Evolutionary conservation across 495 filamentous ascomycete genomes (phyloP).

Genomic region (Penicillium canescens): DNA sequence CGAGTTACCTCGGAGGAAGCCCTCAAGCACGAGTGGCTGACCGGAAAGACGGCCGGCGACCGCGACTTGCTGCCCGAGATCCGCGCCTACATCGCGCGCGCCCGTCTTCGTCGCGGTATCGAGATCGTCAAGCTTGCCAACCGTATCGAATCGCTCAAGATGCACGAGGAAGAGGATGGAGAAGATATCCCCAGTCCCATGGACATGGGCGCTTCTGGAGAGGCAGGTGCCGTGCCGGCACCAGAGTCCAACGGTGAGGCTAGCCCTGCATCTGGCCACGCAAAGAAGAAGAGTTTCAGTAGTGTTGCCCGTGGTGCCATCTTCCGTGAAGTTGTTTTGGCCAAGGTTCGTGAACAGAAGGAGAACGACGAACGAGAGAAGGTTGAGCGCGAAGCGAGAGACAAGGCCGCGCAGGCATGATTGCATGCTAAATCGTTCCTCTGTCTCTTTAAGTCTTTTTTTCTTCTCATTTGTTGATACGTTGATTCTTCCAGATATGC

Average conservation of each 20-base stretch:
- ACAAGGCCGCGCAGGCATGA: constrained; percentile 37
- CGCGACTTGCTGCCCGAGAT: constrained; percentile 98
- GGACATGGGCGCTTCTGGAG: constrained; percentile 38
- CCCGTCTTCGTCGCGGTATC: constrained; percentile 88
- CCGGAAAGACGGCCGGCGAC: constrained; percentile 84
- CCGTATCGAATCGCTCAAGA: constrained; percentile 94
- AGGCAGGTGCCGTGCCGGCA: constrained; percentile 5
- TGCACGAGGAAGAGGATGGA: constrained; percentile 89
- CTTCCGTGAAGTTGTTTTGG: constrained; percentile 95
- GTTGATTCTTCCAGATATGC: constrained; percentile 8
- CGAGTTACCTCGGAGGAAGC: constrained; percentile 82
- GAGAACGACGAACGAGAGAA: constrained; percentile 74
- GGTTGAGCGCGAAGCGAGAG: constrained; percentile 55
- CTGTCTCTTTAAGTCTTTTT: constrained; percentile 9
- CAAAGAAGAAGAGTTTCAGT: constrained; percentile 63
- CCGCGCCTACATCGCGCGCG: constrained; percentile 87
- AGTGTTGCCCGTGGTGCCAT: constrained; percentile 85
- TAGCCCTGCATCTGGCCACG: constrained; percentile 10
- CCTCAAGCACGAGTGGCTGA: constrained; percentile 85
- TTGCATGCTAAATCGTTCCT: background rate
- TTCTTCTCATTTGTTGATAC: constrained; percentile 6
- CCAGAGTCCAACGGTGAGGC: constrained; percentile 9
- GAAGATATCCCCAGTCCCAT: constrained; percentile 66
- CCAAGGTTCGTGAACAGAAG: constrained; percentile 94
- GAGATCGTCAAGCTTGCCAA: constrained; percentile 96